A percentile compares a stretch with the other conserved stretches of the same genome.
phyloP scores from a whole-genome alignment of 1,139 yeast species.

The Blastobotrys buckinghamii region DNA sequence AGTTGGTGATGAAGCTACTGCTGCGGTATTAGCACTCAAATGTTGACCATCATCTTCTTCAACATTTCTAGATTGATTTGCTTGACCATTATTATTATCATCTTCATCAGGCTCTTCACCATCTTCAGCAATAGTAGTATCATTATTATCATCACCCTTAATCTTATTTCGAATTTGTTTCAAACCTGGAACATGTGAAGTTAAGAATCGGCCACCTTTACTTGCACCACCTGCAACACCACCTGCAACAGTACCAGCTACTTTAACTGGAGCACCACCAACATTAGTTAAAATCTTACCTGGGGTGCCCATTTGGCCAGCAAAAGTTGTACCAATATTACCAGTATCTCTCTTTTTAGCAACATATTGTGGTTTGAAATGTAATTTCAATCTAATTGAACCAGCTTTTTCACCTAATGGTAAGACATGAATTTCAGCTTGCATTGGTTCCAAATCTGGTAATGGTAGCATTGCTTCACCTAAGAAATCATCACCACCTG shows the following conservation, averaged over 20 bases:
- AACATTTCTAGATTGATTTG: conserved; percentile 6
- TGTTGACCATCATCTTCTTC: conserved; percentile 1
- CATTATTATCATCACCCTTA: conserved; percentile 16
- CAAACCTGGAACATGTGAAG: conserved; percentile 12
- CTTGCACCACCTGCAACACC: conserved; percentile 27
- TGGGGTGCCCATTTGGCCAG: conserved; percentile 20
- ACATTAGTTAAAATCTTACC: conserved; percentile 29
- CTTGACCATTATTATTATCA: conserved; percentile 8
- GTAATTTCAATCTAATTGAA: conserved; percentile 43
- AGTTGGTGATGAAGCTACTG: conserved; percentile 9
- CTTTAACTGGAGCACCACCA: conserved; percentile 25
- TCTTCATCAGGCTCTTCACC: conserved; percentile 5
- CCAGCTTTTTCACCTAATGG: conserved; percentile 38
- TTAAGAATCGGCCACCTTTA: conserved; percentile 34
- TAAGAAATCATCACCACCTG: conserved; percentile 72
- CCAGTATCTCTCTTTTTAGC: conserved; percentile 18
- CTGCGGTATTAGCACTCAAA: conserved; percentile 9
- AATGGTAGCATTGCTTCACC: conserved; percentile 63
- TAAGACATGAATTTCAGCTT: conserved; percentile 47
- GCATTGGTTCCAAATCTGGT: conserved; percentile 53
- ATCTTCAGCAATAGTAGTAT: conserved; percentile 17
- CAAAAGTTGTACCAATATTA: conserved; percentile 23
- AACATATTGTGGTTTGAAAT: conserved; percentile 68
- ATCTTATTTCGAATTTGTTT: conserved; percentile 22
- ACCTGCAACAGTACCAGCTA: conserved; percentile 21